Evolutionary conservation across 1,284 basidiomycete genomes (phyloP).

Genomic region (Cutaneotrichosporon arboriforme): DNA sequence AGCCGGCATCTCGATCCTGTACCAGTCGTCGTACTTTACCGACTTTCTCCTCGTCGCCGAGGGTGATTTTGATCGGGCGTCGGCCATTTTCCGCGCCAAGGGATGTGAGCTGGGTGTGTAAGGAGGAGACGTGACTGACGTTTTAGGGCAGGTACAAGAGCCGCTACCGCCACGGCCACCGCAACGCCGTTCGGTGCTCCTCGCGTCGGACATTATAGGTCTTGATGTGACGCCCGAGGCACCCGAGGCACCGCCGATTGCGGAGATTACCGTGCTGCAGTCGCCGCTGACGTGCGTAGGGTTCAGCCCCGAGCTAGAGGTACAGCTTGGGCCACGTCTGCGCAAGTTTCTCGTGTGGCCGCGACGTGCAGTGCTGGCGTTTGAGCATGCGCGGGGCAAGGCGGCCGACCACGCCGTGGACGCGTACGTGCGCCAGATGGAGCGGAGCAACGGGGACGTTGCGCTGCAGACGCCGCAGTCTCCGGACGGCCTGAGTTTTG

Average conservation of each 20-base stretch:
- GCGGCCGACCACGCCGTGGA: not conserved
- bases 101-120: conserved; percentile 36
- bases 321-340: conserved; percentile 20
- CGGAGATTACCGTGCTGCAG: conserved; percentile 34
- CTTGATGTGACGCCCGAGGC: not conserved
- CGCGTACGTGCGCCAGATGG: not conserved
- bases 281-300: conserved; percentile 37
- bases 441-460: not conserved
- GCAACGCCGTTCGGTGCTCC: conserved; percentile 22
- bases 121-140: conserved; percentile 1
- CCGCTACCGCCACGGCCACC: conserved; percentile 7
- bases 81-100: conserved; percentile 28
- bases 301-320: conserved; percentile 22
- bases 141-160: conserved; percentile 33
- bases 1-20: conserved; percentile 74
- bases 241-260: conserved; percentile 14
- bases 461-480: not conserved
- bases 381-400: conserved; percentile 1
- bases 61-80: conserved; percentile 31
- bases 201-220: conserved; percentile 5
- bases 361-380: conserved; percentile 14
- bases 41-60: conserved; percentile 66
- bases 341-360: conserved; percentile 41
- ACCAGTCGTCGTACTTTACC: conserved; percentile 77
- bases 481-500: too few species aligned